Conservation (phyloP, 2,329 filamentous ascomycete species). For the Dactylellina leptospora region DNA sequence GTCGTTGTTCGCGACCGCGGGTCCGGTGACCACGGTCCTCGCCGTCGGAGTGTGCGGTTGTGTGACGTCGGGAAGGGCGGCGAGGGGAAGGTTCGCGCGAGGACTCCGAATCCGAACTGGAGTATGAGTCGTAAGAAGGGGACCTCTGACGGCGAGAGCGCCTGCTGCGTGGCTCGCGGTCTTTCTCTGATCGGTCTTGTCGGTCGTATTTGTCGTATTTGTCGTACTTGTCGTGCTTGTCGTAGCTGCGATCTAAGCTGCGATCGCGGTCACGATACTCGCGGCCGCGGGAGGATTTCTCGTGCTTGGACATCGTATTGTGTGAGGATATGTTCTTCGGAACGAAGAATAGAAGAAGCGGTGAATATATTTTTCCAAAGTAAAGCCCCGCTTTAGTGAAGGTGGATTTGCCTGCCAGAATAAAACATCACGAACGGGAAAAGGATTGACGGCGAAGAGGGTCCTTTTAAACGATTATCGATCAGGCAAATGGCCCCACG, state of each 20-base stretch:
- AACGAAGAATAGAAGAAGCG: not conserved
- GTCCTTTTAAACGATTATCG: slow-evolving; percentile 28
- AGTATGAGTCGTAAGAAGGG: slow-evolving; percentile 47
- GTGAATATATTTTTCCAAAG: not conserved
- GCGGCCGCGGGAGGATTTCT: slow-evolving; percentile 32
- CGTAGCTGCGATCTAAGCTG: slow-evolving; percentile 31
- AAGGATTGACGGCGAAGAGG: slow-evolving; percentile 21
- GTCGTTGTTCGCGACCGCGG: slow-evolving; percentile 26
- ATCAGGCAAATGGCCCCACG: slow-evolving; percentile 9
- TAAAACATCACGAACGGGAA: slow-evolving; percentile 10
- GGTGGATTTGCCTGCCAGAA: slow-evolving; percentile 6
- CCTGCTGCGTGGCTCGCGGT: slow-evolving; percentile 22
- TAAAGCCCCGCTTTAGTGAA: slow-evolving; percentile 5
- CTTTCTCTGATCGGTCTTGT: slow-evolving; percentile 28
- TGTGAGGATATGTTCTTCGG: slow-evolving; percentile 1
- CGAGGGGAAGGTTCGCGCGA: slow-evolving; percentile 34
- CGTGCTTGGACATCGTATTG: slow-evolving; percentile 40
- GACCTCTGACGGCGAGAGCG: slow-evolving; percentile 44
- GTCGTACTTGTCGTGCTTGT: slow-evolving; percentile 3
- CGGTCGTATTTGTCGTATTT: slow-evolving; percentile 8
- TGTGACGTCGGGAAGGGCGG: slow-evolving; percentile 42
- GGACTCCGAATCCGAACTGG: slow-evolving; percentile 8
- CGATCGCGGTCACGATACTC: slow-evolving; percentile 37
- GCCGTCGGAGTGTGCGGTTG: slow-evolving; percentile 35
- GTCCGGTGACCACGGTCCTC: slow-evolving; percentile 23